These are phyloP conservation scores for Schizosaccharomyces versatilis DNA, from an alignment of 1,139 yeast genomes.

Conservation along the genomic window DNA sequence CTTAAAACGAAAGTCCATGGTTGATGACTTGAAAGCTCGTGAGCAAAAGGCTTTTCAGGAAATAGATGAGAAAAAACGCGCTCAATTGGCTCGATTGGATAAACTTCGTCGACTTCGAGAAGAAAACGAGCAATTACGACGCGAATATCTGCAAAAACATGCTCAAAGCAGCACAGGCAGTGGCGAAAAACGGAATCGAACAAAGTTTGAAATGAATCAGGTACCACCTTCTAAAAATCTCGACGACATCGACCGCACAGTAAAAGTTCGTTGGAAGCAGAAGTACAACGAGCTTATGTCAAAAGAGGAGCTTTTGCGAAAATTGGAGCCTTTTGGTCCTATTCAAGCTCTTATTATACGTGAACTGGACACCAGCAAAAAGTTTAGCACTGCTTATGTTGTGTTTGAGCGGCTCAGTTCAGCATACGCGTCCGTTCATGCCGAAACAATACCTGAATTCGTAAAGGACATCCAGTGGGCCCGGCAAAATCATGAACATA, in stretches of 20 bases:
- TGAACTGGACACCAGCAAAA: not conserved
- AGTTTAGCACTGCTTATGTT: not conserved
- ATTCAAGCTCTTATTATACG: constrained; percentile 5
- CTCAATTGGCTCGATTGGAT: constrained; percentile 4
- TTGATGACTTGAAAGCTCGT: constrained; percentile 17
- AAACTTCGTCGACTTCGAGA: constrained; percentile 3
- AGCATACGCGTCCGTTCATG: not conserved
- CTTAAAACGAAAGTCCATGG: constrained; percentile 14
- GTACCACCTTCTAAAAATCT: not conserved
- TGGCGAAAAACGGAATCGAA: constrained; percentile 2
- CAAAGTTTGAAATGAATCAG: not conserved
- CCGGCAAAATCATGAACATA: not conserved
- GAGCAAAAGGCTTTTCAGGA: constrained; percentile 15
- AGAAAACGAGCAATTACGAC: constrained; percentile 7
- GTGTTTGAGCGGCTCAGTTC: not conserved
- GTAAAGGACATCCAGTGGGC: not conserved
- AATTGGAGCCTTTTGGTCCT: constrained; percentile 8
- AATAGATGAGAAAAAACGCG: constrained; percentile 4
- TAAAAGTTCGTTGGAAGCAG: constrained; percentile 8
- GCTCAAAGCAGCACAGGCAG: not conserved
- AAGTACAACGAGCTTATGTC: not conserved
- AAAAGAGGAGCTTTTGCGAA: not conserved
- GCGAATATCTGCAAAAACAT: constrained; percentile 1
- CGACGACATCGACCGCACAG: constrained; percentile 6
- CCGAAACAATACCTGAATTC: not conserved